These are phyloP conservation scores for Tuber magnatum DNA, from an alignment of 495 filamentous ascomycete genomes.

Conservation along the genomic window DNA sequence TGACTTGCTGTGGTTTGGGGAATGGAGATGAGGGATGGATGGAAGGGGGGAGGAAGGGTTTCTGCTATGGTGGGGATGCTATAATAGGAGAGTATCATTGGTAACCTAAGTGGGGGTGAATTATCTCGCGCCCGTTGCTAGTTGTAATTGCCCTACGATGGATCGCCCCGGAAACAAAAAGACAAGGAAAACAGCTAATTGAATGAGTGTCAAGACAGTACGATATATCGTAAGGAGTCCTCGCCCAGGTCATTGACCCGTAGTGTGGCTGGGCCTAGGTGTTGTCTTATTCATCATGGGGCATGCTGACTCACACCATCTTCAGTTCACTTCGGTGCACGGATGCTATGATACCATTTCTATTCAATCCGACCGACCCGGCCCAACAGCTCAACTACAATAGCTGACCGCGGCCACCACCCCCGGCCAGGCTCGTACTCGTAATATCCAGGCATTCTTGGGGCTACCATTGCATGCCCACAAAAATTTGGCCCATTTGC, in stretches of 20 bases:
- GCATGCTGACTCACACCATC: neutral
- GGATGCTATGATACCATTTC: neutral
- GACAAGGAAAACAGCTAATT: neutral
- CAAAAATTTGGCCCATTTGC: too few species aligned
- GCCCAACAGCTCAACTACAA: neutral
- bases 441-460: too few species aligned
- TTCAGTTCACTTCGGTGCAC: neutral
- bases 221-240: neutral
- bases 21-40: neutral
- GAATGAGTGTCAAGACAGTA: neutral
- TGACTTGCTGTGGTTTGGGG: neutral
- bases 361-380: neutral
- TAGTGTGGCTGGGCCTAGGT: neutral
- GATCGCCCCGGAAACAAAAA: neutral
- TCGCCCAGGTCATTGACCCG: neutral
- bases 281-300: neutral
- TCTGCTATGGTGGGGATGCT: neutral
- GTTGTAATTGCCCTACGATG: neutral
- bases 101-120: neutral
- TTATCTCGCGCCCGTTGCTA: neutral
- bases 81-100: neutral
- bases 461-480: too few species aligned
- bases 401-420: neutral
- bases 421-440: neutral
- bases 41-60: neutral